These are phyloP conservation scores for Polytrichum commune DNA, from an alignment of 225 moss, liverwort and hornwort genomes.

Conservation along the genomic window DNA sequence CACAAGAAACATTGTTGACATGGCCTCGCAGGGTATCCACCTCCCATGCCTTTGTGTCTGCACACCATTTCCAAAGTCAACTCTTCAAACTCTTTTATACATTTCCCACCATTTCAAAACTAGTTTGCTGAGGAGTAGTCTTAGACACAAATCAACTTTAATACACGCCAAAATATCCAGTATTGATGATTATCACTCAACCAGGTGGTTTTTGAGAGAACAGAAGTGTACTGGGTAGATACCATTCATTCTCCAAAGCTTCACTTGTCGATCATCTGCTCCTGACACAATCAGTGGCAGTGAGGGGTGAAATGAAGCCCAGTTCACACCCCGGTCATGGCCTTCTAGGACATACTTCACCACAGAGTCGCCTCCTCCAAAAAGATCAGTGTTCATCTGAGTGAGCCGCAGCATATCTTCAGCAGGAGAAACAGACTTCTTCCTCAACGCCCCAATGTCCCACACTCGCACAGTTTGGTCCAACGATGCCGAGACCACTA, in stretches of 20 bases:
- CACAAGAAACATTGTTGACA: conserved; percentile 96
- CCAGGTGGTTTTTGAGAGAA: neutral
- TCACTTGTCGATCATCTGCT: conserved; percentile 98
- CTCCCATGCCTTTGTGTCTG: conserved; percentile 99
- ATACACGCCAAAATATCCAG: no score
- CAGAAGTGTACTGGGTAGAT: conserved; percentile 5
- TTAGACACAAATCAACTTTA: no score
- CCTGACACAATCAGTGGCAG: conserved; percentile 97
- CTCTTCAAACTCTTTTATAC: no score
- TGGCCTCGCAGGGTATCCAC: conserved; percentile 95
- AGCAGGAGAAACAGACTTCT: conserved; percentile 93
- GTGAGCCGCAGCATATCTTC: conserved; percentile 91
- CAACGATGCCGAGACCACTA: conserved; percentile 94
- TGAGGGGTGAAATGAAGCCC: conserved; percentile 97
- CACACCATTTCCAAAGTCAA: conserved; percentile 4
- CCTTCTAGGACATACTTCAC: conserved; percentile 98
- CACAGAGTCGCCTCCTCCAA: conserved; percentile 95
- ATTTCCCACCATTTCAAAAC: no score
- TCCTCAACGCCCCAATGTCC: conserved; percentile 92
- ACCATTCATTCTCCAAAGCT: conserved; percentile 99
- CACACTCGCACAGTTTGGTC: conserved; percentile 97
- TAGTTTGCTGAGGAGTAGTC: no score
- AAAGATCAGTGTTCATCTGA: conserved; percentile 98
- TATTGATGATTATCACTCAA: no score
- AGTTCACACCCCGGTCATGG: conserved; percentile 96